Evolutionary conservation across 305 asterid species (phyloP), one percentile per base, ranked within the genome.

Genomic region (Rubia peregrina): DNA sequence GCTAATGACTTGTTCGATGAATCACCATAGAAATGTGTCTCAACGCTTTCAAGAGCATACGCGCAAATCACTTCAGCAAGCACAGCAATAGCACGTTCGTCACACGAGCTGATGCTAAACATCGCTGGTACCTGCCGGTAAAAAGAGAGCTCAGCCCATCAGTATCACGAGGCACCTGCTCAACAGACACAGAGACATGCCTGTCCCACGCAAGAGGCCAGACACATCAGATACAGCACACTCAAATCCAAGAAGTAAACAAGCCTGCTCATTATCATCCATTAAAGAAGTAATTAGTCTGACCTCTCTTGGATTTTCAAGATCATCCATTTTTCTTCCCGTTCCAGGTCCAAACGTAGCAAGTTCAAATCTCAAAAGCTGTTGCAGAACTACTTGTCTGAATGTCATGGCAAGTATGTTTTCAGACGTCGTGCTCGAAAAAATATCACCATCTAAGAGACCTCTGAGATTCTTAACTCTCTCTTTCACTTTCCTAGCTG

Each of bases 341-440:
- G 86, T 70, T 74, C 94, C 96, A 67, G 95, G 93, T 72, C 84
- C 78, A 78, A 90, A 87, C 46, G 83, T 53, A 49, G 79, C 82
- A 77, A 90, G 81, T 74, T 92, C 96, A 53, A 88, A 85, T 76
- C 85, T 89, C 96, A 89, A 89, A 61, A 89, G 87, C 83, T 85
- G 86, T 71, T 81, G 86, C 69, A 92, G 7, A 38, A 87, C 83
- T 36, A 91, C 97, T 86, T 92, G 98, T 67, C 93, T 83, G 76
- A 92, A 92, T 65, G 98, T 92, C 93, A 89, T 84, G 22, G 96
- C 87, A 69, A 92, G 95, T 75, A 92, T 89, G 77, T 86, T 87
- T 75, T 83, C 79, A 2, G 90, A 80, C 0, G 84, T 62, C 60
- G 88, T 73, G 12, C 87, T 81, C 43, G 83, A 71, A 26, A 85